These are phyloP conservation scores for Cytidiella melzeri DNA, from an alignment of 768 basidiomycete genomes.

Conservation along the genomic window DNA sequence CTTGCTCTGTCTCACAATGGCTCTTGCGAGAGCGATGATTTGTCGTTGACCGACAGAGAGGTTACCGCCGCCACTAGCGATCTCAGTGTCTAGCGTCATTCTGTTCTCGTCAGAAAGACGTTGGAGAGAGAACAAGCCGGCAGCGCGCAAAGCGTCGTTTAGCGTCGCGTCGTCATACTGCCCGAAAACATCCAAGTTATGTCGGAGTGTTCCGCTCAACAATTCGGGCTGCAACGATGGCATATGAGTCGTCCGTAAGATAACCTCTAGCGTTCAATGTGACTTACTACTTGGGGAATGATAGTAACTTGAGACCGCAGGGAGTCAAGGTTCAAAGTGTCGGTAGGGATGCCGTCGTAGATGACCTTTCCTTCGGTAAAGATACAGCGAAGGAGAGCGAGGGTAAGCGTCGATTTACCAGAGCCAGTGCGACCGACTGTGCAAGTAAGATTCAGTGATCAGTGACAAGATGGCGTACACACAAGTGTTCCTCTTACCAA, in stretches of 20 bases:
- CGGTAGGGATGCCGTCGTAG: constrained; percentile 42
- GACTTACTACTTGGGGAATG: constrained; percentile 48
- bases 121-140: constrained; percentile 40
- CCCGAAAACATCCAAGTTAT: constrained; percentile 53
- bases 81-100: constrained; percentile 37
- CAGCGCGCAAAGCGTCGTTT: constrained; percentile 41
- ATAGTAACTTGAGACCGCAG: constrained; percentile 50
- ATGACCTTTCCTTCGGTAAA: constrained; percentile 43
- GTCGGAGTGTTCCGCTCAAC: constrained; percentile 47
- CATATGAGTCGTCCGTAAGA: not conserved
- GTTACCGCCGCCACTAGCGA: constrained; percentile 39
- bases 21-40: constrained; percentile 52
- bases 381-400: constrained; percentile 50
- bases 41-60: constrained; percentile 52
- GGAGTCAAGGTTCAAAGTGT: constrained; percentile 43
- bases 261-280: not conserved
- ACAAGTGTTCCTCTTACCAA: constrained; percentile 34
- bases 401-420: constrained; percentile 35
- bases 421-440: constrained; percentile 38
- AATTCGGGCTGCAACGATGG: constrained; percentile 34
- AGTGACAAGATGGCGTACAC: not conserved
- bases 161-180: constrained; percentile 47
- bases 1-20: constrained; percentile 49
- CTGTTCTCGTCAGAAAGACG: constrained; percentile 26
- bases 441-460: constrained; percentile 22